Base-by-base conservation (phyloP, 2,329 filamentous ascomycete genomes). In the Aspergillus bombycis region DNA sequence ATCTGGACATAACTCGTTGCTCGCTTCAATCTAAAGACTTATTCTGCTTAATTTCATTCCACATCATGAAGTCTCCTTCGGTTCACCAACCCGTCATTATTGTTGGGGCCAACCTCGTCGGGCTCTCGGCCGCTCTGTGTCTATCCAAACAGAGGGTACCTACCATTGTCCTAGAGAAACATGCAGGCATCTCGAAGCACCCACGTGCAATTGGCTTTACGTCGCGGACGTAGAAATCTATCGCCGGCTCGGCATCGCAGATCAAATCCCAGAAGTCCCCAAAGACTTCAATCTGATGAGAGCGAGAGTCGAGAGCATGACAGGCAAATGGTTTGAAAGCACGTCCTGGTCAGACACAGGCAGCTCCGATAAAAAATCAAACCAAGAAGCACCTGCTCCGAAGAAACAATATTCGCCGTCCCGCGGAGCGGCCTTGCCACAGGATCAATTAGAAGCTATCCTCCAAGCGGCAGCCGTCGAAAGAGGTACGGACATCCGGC, bases 381-480 rank as follows among this genome's bases (percentile, higher is more conserved):
- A 30, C 5, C 34, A 43, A 6, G 14, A 38, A 5, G 64, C 60
- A 4, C 67, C 58, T 1, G 66, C 60, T 19, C 67, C 63, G 21
- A 67, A 62, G 55, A 66, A 58, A 10, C 67, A 69, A 8, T 77
- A 67, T 12, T 71, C 63, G 36, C 58, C 71, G 41, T 64, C 61
- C 65, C 23, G 63, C 38, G 77, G 75, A 1, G 70, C 73, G 2
- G 73, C 72, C 6, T 72, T 75, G 0, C 74, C 80, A 0, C 80
- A 81, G 45, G 79, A 82, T 64, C 70, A 73, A 28, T 67, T 82
- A 10, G 81, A 83, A 54, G 76, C 76, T 1, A 72, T 81, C 4
- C 69, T 82, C 3, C 66, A 76, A 14, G 62, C 71, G 11, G 62
- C 68, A 0, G 80, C 78, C 6, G 50, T 68, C 8, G 69, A 77